Evolutionary conservation across 768 basidiomycete genomes (phyloP).

Genomic region (Tulasnella sp.): DNA sequence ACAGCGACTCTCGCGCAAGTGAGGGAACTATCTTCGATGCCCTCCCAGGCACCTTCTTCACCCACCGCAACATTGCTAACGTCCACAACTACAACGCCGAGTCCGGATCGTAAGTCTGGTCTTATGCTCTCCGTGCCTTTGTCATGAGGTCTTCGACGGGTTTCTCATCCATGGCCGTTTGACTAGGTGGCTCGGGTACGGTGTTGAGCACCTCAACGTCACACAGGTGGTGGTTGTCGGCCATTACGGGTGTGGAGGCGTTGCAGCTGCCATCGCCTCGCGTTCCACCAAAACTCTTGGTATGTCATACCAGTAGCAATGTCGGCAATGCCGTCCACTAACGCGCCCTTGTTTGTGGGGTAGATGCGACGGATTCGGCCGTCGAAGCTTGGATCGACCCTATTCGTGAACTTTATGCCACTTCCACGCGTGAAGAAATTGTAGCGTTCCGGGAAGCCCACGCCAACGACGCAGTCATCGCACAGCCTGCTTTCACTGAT

Average conservation of each 20-base stretch:
- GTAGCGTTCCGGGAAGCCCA: slow-evolving; percentile 11
- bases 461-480: slow-evolving; percentile 2
- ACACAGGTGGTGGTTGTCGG: slow-evolving; percentile 16
- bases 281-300: neutral
- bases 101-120: neutral
- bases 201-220: slow-evolving; percentile 7
- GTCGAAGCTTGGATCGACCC: slow-evolving; percentile 13
- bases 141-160: too few relatives aligned
- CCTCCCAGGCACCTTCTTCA: slow-evolving; percentile 16
- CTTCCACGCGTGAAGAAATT: slow-evolving; percentile 15
- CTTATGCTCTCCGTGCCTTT: neutral
- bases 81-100: neutral
- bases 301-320: slow-evolving; percentile 4
- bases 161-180: neutral
- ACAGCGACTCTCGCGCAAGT: slow-evolving; percentile 4
- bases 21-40: slow-evolving; percentile 16
- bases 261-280: slow-evolving; percentile 16
- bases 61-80: slow-evolving; percentile 16
- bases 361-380: neutral
- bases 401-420: slow-evolving; percentile 10
- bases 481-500: slow-evolving; percentile 10
- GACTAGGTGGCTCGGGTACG: slow-evolving; percentile 1
- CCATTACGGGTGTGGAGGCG: slow-evolving; percentile 17
- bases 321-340: neutral
- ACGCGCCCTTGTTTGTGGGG: too few relatives aligned